phyloP scores from a whole-genome alignment of 2,329 filamentous ascomycete species.

The Emergomyces africanus region DNA sequence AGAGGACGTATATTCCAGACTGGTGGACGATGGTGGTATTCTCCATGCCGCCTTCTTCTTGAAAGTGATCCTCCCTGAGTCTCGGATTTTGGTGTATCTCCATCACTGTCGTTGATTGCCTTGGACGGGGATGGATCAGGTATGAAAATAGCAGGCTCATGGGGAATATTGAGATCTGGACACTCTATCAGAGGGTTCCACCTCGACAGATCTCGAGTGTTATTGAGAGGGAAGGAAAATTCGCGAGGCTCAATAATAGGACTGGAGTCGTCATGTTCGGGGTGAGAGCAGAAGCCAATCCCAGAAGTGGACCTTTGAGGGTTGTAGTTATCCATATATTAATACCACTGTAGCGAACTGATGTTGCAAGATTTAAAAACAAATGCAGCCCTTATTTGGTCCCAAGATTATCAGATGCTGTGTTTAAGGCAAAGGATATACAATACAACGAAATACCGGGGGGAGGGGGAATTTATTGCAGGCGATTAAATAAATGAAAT shows the following conservation, averaged over 20 bases:
- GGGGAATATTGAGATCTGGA: background rate
- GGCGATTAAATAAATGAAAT: background rate
- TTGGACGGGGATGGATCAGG: constrained; percentile 1
- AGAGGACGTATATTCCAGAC: constrained; percentile 15
- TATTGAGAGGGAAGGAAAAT: background rate
- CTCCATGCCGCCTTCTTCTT: constrained; percentile 17
- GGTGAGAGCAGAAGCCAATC: background rate
- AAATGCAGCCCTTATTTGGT: background rate
- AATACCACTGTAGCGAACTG: background rate
- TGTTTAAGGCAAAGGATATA: background rate
- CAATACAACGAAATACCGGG: too few relatives aligned
- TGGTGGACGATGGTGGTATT: constrained; percentile 21
- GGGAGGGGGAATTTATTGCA: background rate
- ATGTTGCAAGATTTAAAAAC: background rate
- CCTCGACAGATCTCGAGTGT: background rate
- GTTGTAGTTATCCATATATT: background rate
- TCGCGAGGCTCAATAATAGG: background rate
- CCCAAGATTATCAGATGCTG: background rate
- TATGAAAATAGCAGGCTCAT: background rate
- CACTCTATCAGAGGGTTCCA: background rate
- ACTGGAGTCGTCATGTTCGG: background rate
- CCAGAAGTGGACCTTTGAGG: background rate
- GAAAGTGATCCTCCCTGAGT: constrained; percentile 14
- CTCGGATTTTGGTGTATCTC: constrained; percentile 8
- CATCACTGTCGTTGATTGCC: constrained; percentile 8